Base-by-base conservation (phyloP, 495 filamentous ascomycete genomes). In the Lasiosphaeris hirsuta region DNA sequence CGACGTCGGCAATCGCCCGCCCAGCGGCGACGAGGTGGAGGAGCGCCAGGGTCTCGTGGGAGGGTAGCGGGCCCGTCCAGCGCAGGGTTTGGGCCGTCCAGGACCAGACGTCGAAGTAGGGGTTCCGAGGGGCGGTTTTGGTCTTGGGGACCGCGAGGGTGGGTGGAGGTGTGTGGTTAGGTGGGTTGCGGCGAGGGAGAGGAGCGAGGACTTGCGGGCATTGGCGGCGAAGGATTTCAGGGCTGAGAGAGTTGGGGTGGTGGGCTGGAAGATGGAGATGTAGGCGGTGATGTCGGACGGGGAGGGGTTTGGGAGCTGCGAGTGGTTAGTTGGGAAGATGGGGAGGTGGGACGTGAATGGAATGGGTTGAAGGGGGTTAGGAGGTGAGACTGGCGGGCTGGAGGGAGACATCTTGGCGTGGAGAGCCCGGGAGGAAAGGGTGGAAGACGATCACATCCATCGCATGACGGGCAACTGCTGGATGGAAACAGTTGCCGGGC, bases 131-230 rank as follows among this genome's bases (percentile, higher is more conserved):
- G 14, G 39, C 38, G n/a, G 18, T 41, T 17, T 56, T 54, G 43
- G 52, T 13, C 14, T 60, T 60, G 14, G 61, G 55, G 11, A 54
- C 41, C 23, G 38, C 15, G 50, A 10, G 56, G 52, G 61, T 57
- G 68, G 67, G 59, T 61, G 72, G 6, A 77, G 78, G 35, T 75
- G 74, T 7, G 71, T 57, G 33, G 60, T 54, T 1, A 87, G 72
- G 66, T 88, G 72, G 1, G 65, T 36, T 4, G 82, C 75, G 10
- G 80, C 73, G n/a, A 63, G 56, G 34, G 68, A 62, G 43, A 81
- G 80, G 19, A 84, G 69, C 19, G 83, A 83, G 23, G 50, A 68
- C 56, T 81, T 81, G 56, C 83, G 84, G 1, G 84, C 83, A 65
- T 86, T 85, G 52, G 82, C 67, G 19, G 62, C 56, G 60, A 85